A percentile compares a stretch with the other conserved stretches of the same genome.
Evolutionary conservation across 176 grass and related monocot species (phyloP).

Genomic region (Rhynchospora pubera): DNA sequence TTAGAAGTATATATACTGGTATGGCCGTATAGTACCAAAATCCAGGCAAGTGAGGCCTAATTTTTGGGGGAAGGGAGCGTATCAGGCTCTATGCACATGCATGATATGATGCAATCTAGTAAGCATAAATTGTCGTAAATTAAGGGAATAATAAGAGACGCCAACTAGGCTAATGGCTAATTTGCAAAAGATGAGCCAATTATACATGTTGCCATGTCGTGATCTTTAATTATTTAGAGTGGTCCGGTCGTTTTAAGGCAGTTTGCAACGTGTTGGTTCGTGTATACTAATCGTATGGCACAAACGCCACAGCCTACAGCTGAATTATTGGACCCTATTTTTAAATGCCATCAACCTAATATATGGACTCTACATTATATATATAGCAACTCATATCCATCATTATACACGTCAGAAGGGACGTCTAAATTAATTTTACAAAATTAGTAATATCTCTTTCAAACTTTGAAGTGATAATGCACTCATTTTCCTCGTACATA

Average conservation of each 20-base stretch:
- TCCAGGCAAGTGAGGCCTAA: slow-evolving; percentile 13
- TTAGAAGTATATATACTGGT: neutral
- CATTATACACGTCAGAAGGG: neutral
- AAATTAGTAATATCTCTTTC: neutral
- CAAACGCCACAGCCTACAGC: neutral
- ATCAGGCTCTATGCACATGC: slow-evolving; percentile 17
- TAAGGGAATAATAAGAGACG: slow-evolving; percentile 8
- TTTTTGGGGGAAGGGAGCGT: slow-evolving; percentile 5
- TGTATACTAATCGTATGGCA: slow-evolving; percentile 4
- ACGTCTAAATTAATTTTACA: neutral
- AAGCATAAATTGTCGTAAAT: slow-evolving; percentile 19
- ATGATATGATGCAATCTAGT: slow-evolving; percentile 14
- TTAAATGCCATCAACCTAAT: slow-evolving; percentile 1
- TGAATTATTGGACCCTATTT: slow-evolving; percentile 9
- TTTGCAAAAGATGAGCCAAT: neutral
- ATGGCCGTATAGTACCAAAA: slow-evolving; percentile 5
- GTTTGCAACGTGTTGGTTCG: slow-evolving; percentile 25
- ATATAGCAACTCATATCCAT: no score
- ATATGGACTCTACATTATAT: no score
- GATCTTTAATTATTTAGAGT: slow-evolving; percentile 19
- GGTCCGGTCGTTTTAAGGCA: slow-evolving; percentile 19
- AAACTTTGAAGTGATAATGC: neutral
- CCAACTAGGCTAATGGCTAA: slow-evolving; percentile 14
- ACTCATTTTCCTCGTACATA: neutral
- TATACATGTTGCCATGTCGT: slow-evolving; percentile 24